phyloP scores from a whole-genome alignment of 257 asterid species.

The Solanum pimpinellifolium region DNA sequence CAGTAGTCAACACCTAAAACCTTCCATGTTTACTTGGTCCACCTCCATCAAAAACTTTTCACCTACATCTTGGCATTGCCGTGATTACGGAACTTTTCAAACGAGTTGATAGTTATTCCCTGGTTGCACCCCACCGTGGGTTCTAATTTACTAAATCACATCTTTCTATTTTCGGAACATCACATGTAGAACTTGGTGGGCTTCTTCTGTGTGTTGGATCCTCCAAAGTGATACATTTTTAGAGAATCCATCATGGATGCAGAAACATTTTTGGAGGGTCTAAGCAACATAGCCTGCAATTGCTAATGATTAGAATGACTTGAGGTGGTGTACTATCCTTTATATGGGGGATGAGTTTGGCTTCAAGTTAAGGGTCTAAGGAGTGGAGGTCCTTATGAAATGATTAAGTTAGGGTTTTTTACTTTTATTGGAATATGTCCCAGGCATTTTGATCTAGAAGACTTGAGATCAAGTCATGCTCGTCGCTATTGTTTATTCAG shows the following conservation, averaged over 20 bases:
- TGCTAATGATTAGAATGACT: background rate
- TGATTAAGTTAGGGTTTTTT: background rate
- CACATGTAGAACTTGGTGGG: background rate
- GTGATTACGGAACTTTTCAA: background rate
- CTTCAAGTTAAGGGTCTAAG: background rate
- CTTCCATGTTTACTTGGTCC: background rate
- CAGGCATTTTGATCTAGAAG: background rate
- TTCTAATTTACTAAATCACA: background rate
- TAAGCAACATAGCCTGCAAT: background rate
- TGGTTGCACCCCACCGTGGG: background rate
- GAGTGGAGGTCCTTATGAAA: background rate
- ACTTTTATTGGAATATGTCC: background rate
- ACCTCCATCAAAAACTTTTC: background rate
- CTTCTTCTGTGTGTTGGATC: background rate
- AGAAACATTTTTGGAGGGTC: background rate
- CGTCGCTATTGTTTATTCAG: background rate
- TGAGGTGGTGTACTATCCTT: background rate
- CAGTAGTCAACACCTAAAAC: background rate
- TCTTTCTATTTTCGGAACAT: background rate
- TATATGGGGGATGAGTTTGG: background rate
- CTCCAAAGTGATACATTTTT: background rate
- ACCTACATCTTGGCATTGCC: background rate
- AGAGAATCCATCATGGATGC: background rate
- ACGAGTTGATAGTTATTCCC: too few species aligned
- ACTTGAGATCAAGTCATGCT: background rate